These are phyloP conservation scores for Boletus patriciae DNA, from an alignment of 768 basidiomycete genomes.

Conservation along the genomic window DNA sequence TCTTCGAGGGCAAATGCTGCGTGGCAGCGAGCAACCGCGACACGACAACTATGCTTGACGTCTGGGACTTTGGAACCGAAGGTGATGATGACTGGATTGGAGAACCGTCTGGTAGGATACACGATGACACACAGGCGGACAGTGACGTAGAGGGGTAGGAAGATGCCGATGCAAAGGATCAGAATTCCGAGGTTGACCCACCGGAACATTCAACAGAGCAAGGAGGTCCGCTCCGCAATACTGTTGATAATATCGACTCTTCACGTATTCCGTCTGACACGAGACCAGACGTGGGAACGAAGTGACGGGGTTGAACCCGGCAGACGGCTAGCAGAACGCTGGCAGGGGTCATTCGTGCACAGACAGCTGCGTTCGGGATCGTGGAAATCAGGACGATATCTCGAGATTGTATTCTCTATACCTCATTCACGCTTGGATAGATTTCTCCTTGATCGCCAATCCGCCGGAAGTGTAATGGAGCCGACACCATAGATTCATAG, in stretches of 20 bases:
- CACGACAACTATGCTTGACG: constrained; percentile 77
- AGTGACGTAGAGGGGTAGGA: constrained; percentile 51
- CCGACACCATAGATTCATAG: too few species aligned
- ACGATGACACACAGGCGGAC: constrained; percentile 60
- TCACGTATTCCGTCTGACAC: constrained; percentile 27
- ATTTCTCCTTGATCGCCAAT: too few species aligned
- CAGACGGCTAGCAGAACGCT: too few species aligned
- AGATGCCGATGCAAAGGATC: constrained; percentile 74
- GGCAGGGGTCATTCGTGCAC: too few species aligned
- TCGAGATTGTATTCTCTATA: too few species aligned
- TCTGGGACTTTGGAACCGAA: constrained; percentile 86
- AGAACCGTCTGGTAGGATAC: constrained; percentile 71
- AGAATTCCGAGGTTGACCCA: constrained; percentile 44
- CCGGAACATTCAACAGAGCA: constrained; percentile 33
- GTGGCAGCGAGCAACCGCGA: constrained; percentile 89
- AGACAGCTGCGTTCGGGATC: too few species aligned
- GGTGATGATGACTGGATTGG: constrained; percentile 79
- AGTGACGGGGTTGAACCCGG: constrained; percentile 19
- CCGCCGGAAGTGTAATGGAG: too few species aligned
- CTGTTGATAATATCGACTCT: constrained; percentile 27
- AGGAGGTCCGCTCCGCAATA: constrained; percentile 27
- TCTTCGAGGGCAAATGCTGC: constrained; percentile 91
- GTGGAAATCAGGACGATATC: too few species aligned
- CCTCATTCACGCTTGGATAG: too few species aligned
- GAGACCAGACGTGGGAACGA: constrained; percentile 33